Evolutionary conservation across 169 alveolate species (phyloP), one percentile per base, ranked within the genome.

Genomic region (Pseudocohnilembus persalinus): DNA sequence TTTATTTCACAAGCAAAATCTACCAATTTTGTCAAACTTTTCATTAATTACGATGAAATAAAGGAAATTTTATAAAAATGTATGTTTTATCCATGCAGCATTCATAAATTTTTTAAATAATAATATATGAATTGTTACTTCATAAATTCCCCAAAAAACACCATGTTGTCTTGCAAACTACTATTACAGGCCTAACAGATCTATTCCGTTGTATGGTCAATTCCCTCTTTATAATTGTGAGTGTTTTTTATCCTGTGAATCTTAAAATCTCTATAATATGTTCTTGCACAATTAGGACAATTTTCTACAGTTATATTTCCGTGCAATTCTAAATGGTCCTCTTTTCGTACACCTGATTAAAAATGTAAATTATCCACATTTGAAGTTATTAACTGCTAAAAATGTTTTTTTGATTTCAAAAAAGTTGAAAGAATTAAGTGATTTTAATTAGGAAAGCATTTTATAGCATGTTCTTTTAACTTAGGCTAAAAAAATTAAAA

Each of bases 391-490:
- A 77, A 64, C 33, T 63, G 11, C 33, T 77, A 31, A 33, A 77
- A 33, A 27, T 31, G 63, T 31, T 77, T 77, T 27, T 77, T 72
- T 32, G 30, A 31, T 29, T 32, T 68, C 34, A 77, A 27, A 26
- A 31, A n/a, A n/a, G n/a, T 77, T 77, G 72, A 25, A 32, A 77
- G 20, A 0, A 84, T 81, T 81, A 83, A 83, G 77, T 88, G 89
- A 29, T 83, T 88, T 63, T 75, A 72, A 64, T 88, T 85, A 74
- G 85, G 85, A 68, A 79, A 85, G 73, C 88, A 81, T 75, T 83
- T 83, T 0, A 85, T 88, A 16, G 92, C 89, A n/a, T n/a, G n/a
- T n/a, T n/a, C n/a, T n/a, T n/a, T n/a, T 49, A 49, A 49, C 20
- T 11, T 20, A 4, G 68, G 68, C 20, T 49, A 11, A 49, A 49